Evolutionary conservation across 805 yeast genomes (phyloP).

Genomic region (Candida ficus): DNA sequence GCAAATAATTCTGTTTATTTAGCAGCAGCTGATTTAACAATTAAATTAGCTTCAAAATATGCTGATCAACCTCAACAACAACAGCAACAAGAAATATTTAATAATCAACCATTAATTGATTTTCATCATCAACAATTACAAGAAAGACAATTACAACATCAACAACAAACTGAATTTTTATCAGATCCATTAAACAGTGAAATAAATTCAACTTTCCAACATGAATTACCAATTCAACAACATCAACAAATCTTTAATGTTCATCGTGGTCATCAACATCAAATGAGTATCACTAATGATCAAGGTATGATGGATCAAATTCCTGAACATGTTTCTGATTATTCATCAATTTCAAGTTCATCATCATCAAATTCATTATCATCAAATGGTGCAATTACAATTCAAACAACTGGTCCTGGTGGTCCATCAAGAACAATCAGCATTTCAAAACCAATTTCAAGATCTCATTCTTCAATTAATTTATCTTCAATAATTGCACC

Average conservation of each 20-base stretch:
- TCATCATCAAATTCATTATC: constrained; percentile 4
- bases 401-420: background rate
- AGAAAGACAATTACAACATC: background rate
- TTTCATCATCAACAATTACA: background rate
- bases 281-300: background rate
- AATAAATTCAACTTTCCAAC: background rate
- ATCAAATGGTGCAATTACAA: background rate
- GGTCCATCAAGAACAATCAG: constrained; percentile 1
- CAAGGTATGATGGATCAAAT: constrained; percentile 2
- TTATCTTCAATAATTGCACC: constrained; percentile 47
- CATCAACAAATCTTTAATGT: background rate
- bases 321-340: constrained; percentile 3
- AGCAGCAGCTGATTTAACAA: constrained; percentile 27
- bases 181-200: constrained; percentile 8
- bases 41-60: constrained; percentile 25
- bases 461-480: constrained; percentile 49
- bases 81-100: background rate
- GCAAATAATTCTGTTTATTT: constrained; percentile 13
- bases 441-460: constrained; percentile 14
- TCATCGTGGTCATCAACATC: background rate
- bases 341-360: constrained; percentile 5
- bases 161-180: background rate
- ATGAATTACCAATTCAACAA: background rate
- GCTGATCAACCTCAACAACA: constrained; percentile 3
- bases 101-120: background rate